Base-by-base conservation (phyloP, 2,329 filamentous ascomycete species). In the Xylaria sp. region DNA sequence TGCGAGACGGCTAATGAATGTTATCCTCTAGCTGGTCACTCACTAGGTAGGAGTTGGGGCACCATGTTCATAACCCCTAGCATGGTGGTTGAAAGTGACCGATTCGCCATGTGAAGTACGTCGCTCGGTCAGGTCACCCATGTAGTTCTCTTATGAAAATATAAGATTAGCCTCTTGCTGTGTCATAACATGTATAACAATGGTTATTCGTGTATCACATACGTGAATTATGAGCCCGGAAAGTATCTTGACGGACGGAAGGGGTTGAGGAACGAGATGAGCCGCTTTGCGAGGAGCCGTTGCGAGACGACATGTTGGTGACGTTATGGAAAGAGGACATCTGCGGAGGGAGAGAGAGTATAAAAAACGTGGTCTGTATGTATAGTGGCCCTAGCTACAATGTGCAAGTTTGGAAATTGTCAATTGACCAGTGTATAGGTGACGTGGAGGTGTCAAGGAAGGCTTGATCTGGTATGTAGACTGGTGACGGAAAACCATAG, bases 21-120 rank as follows among this genome's bases (percentile, higher is more conserved):
- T 29, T 37, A n/a, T 44, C 23, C 5, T 40, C 13, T 12, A 3
- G 27, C 8, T 21, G 27, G 50, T 23, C 6, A 71, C 69, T 67
- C 27, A 71, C 70, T 70, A 71, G 27, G 3, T 9, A 2, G 70
- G 70, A 29, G 8, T 58, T 25, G 70, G 70, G n/a, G 65, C 70
- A 42, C 50, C 1, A 0, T 29, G 1, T 0, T 71, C 70, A 27
- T 42, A 68, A 6, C 58, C 60, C 18, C 68, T 61, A 9, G 70
- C 68, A 9, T 64, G 18, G 57, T 71, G 59, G 25, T 71, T 66
- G 50, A 27, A 53, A 10, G 32, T 58, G 23, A 60, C 13, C 4
- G 53, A 51, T 5, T 0, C n/a, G 27, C 62, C 37, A 10, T 29
- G 5, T 2, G 54, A 4, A 18, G 16, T 32, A 5, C n/a, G 13